A percentile compares a stretch with the other conserved stretches of the same genome.
These are phyloP conservation scores for Saturnispora serradocipensis DNA, from an alignment of 805 yeast genomes.

Conservation along the genomic window DNA sequence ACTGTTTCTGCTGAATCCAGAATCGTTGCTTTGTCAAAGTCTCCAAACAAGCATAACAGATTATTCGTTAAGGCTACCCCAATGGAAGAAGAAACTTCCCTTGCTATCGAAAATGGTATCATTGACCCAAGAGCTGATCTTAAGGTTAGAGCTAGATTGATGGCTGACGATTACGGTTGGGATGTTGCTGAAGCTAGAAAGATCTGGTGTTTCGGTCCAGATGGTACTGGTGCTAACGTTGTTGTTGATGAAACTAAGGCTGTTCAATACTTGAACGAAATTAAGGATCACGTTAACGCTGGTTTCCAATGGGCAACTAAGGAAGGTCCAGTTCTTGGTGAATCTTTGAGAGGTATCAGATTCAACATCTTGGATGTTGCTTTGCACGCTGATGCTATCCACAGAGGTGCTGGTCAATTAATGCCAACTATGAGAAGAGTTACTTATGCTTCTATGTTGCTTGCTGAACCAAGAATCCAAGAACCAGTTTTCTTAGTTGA, in stretches of 20 bases:
- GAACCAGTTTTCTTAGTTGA: slow-evolving; percentile 99
- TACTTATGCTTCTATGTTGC: slow-evolving; percentile 94
- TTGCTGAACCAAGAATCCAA: slow-evolving; percentile 98
- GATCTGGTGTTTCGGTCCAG: slow-evolving; percentile 99
- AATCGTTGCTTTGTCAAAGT: slow-evolving; percentile 94
- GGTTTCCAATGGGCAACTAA: slow-evolving; percentile 99
- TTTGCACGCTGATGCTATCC: slow-evolving; percentile 99
- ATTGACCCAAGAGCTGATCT: slow-evolving; percentile 93
- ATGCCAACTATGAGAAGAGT: slow-evolving; percentile 99
- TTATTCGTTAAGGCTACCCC: slow-evolving; percentile 97
- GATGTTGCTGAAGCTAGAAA: slow-evolving; percentile 99
- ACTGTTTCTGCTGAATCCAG: slow-evolving; percentile 90
- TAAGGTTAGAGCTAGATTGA: slow-evolving; percentile 97
- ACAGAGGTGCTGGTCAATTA: slow-evolving; percentile 99
- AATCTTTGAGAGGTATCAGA: slow-evolving; percentile 92
- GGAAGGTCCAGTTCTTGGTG: slow-evolving; percentile 99
- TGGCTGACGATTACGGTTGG: slow-evolving; percentile 99
- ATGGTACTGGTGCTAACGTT: slow-evolving; percentile 96
- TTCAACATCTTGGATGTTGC: slow-evolving; percentile 98
- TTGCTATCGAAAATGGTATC: slow-evolving; percentile 89
- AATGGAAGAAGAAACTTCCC: slow-evolving; percentile 82
- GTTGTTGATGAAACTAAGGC: slow-evolving; percentile 99
- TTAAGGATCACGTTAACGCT: slow-evolving; percentile 98
- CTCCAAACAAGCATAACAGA: slow-evolving; percentile 99
- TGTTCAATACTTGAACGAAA: slow-evolving; percentile 96